These are phyloP conservation scores for Flaveria bidentis DNA, from an alignment of 129 eudicot species.

Conservation along the genomic window DNA sequence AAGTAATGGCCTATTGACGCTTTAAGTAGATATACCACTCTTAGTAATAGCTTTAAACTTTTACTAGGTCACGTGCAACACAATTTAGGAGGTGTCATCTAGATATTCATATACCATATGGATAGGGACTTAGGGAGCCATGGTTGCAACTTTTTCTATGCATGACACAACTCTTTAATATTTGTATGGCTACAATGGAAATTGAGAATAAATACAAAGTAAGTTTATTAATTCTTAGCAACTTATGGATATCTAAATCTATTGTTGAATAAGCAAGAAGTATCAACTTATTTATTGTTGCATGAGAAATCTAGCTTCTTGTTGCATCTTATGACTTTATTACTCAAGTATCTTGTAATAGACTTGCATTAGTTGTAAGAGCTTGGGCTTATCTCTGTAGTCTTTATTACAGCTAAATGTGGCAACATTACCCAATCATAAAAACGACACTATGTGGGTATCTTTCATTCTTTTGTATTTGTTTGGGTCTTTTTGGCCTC, in stretches of 20 bases:
- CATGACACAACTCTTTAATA: neutral
- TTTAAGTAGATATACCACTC: constrained; percentile 11
- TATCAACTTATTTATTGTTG: neutral
- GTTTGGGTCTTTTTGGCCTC: neutral
- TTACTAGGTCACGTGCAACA: neutral
- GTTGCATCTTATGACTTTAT: constrained; percentile 8
- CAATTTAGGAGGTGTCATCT: constrained; percentile 9
- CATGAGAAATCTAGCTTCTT: constrained; percentile 22
- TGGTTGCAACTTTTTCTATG: neutral
- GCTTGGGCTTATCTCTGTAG: neutral
- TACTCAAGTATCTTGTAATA: constrained; percentile 6
- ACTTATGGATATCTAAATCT: neutral
- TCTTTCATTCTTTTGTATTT: neutral
- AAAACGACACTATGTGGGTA: neutral
- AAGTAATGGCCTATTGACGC: neutral
- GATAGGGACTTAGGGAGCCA: neutral
- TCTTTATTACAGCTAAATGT: neutral
- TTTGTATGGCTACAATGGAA: neutral
- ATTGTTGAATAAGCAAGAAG: constrained; percentile 10
- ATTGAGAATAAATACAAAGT: neutral
- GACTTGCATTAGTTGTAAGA: constrained; percentile 15
- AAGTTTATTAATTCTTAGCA: neutral
- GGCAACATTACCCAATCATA: neutral
- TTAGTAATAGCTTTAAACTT: neutral
- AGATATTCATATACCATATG: neutral